These are phyloP conservation scores for Porphyrellus cyaneotinctus DNA, from an alignment of 768 basidiomycete genomes.

Conservation along the genomic window DNA sequence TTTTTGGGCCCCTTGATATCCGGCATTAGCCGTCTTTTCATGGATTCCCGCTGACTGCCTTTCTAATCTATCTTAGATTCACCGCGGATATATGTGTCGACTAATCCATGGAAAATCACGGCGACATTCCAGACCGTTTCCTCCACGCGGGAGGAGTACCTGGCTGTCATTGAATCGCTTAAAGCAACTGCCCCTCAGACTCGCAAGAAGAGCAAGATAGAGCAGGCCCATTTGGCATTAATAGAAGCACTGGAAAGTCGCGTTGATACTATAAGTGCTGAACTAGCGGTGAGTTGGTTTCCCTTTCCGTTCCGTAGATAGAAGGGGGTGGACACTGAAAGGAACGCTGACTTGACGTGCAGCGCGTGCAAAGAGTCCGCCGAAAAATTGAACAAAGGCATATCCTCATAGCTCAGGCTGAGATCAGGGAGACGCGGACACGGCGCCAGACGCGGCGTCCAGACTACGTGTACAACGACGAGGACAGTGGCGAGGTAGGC, in stretches of 20 bases:
- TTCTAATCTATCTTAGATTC: conserved; percentile 57
- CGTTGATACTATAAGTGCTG: conserved; percentile 61
- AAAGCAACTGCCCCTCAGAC: conserved; percentile 46
- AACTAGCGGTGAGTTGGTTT: conserved; percentile 57
- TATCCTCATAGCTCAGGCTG: conserved; percentile 65
- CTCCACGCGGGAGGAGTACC: conserved; percentile 70
- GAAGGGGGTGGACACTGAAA: conserved; percentile 8
- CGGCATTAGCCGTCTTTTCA: conserved; percentile 34
- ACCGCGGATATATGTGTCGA: conserved; percentile 76
- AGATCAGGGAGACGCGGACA: conserved; percentile 76
- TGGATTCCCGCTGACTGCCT: conserved; percentile 32
- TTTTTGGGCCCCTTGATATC: conserved; percentile 41
- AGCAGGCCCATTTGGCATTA: conserved; percentile 57
- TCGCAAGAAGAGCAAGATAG: conserved; percentile 54
- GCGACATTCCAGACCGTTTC: conserved; percentile 71
- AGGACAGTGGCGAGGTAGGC: conserved; percentile 56
- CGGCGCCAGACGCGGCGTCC: conserved; percentile 67
- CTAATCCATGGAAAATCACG: conserved; percentile 87
- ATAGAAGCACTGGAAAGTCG: conserved; percentile 61
- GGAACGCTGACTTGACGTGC: conserved; percentile 20
- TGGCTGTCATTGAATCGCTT: conserved; percentile 57
- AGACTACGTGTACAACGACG: conserved; percentile 77
- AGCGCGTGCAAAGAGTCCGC: conserved; percentile 71
- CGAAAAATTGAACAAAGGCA: conserved; percentile 68
- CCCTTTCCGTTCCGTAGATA: conserved; percentile 8